Evolutionary conservation across 257 asterid species (phyloP).

Genomic region (Plantago major): DNA sequence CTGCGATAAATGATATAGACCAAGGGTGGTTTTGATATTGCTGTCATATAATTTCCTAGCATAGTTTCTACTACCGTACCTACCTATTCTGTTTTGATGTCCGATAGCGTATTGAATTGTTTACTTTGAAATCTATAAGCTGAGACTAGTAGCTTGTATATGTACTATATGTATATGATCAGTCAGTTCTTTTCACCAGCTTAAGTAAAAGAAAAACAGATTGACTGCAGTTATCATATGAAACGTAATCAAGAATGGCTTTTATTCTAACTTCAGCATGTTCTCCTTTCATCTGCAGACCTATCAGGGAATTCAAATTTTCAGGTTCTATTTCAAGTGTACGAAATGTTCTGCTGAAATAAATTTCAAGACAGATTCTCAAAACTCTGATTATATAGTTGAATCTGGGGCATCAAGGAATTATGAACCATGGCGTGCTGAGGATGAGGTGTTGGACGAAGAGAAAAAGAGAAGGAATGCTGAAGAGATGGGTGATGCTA

Average conservation of each 20-base stretch:
- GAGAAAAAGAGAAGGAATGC: conserved; percentile 53
- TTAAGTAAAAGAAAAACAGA: not conserved
- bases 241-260: not conserved
- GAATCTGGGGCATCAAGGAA: conserved; percentile 84
- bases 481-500: conserved; percentile 97
- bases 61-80: too few relatives aligned
- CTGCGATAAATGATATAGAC: too few relatives aligned
- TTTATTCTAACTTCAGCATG: conserved; percentile 1
- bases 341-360: conserved; percentile 86
- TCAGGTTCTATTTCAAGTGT: conserved; percentile 84
- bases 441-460: conserved; percentile 71
- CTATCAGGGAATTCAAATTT: conserved; percentile 79
- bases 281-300: conserved; percentile 49
- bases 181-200: not conserved
- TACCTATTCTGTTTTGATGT: too few relatives aligned
- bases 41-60: too few relatives aligned
- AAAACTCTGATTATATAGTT: conserved; percentile 77
- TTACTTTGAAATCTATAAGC: not conserved
- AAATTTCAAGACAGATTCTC: conserved; percentile 85
- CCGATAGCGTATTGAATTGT: too few relatives aligned
- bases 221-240: not conserved
- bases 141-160: not conserved
- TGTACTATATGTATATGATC: not conserved
- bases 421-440: conserved; percentile 89
- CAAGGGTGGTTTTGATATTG: too few relatives aligned